Evolutionary conservation across 352 stramenopile genomes (phyloP).

Genomic region (Salisapilia sapeloensis): DNA sequence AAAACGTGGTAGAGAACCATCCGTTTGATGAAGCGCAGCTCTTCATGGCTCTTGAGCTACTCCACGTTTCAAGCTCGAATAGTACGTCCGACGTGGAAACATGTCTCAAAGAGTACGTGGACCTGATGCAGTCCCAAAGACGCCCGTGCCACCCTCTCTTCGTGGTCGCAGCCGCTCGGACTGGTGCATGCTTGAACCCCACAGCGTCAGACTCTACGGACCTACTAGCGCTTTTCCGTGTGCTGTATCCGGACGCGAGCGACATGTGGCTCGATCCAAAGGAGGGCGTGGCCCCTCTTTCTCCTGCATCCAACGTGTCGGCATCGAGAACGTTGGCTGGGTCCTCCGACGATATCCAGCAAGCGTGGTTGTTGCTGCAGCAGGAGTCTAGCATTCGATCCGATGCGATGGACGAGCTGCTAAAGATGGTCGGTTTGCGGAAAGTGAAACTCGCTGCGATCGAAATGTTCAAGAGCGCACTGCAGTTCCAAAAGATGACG

Average conservation of each 20-base stretch:
- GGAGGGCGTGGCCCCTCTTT: conserved; percentile 7
- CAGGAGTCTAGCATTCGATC: conserved; percentile 21
- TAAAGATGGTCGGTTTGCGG: conserved; percentile 67
- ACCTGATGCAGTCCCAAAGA: conserved; percentile 2
- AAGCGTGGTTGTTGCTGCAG: conserved; percentile 54
- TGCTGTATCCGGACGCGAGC: conserved; percentile 29
- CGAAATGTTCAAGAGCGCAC: conserved; percentile 53
- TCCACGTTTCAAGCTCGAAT: conserved; percentile 26
- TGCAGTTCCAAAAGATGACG: conserved; percentile 39
- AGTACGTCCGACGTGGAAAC: conserved; percentile 7
- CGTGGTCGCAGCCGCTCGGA: conserved; percentile 26
- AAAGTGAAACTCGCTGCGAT: conserved; percentile 67
- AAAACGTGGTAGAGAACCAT: conserved; percentile 10
- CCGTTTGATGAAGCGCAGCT: conserved; percentile 20
- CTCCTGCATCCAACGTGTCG: conserved; percentile 1
- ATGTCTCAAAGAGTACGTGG: conserved; percentile 23
- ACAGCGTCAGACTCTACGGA: conserved; percentile 9
- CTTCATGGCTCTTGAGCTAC: conserved; percentile 33
- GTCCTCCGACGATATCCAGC: conserved; percentile 3
- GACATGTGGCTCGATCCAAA: conserved; percentile 16
- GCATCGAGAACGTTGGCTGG: background rate
- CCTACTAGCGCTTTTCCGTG: conserved; percentile 24
- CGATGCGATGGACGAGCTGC: conserved; percentile 60
- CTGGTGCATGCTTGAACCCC: conserved; percentile 6
- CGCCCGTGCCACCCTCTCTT: conserved; percentile 27